These are phyloP conservation scores for Musa beccarii DNA, from an alignment of 176 grass and related monocot species.

Conservation along the genomic window DNA sequence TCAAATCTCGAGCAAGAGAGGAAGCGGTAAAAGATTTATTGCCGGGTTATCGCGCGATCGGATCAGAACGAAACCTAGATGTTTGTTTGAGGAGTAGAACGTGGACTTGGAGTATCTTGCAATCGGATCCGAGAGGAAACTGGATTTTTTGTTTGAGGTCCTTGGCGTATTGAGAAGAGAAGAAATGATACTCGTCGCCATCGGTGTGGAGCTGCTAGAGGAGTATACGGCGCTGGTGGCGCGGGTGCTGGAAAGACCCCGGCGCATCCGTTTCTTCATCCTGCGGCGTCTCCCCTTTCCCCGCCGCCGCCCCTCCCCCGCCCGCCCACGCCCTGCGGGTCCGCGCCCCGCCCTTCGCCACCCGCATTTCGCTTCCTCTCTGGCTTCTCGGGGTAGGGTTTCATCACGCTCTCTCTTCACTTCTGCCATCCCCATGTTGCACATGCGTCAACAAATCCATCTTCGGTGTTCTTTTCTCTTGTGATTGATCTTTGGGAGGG, in stretches of 20 bases:
- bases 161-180: no score
- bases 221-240: slow-evolving; percentile 50
- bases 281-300: slow-evolving; percentile 36
- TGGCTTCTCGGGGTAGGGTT: background rate
- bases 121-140: background rate
- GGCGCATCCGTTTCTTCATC: slow-evolving; percentile 32
- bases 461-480: background rate
- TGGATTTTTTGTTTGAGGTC: no score
- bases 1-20: background rate
- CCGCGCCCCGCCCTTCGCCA: background rate
- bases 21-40: background rate
- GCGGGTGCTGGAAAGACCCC: slow-evolving; percentile 38
- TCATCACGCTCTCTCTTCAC: background rate
- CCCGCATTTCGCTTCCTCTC: background rate
- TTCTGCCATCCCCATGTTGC: background rate
- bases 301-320: slow-evolving; percentile 1
- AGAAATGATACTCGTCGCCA: slow-evolving; percentile 41
- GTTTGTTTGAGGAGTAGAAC: background rate
- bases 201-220: slow-evolving; percentile 46
- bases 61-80: background rate
- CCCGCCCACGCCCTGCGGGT: slow-evolving; percentile 11
- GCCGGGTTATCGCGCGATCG: background rate
- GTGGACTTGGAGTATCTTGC: background rate
- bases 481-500: no score
- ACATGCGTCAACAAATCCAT: background rate